Base-by-base conservation (phyloP, 371 early-diverging fungal genomes). In the Mucor irregularis region DNA sequence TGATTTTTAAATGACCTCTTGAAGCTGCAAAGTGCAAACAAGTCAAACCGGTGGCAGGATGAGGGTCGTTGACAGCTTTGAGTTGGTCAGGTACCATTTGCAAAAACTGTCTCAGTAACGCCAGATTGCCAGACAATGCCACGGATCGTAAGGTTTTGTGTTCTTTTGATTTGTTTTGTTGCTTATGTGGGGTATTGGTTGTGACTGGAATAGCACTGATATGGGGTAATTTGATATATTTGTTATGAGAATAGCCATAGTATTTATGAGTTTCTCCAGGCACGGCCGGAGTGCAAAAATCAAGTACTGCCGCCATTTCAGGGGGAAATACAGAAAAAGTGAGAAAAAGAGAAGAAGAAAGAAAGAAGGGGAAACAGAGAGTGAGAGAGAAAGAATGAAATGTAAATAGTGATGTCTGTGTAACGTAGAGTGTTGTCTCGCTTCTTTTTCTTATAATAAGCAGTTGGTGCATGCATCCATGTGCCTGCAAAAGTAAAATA, bases 21-120 rank as follows among this genome's bases (percentile, higher is more conserved):
- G 86, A 73, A n/a, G 85, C 82, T 30, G 91, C 91, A 38, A 78
- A 77, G 59, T 88, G 90, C 34, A 90, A 70, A n/a, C 84, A 78
- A 21, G 81, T 78, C 56, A 87, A 62, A 30, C 86, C 87, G 1
- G 89, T 84, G 4, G 78, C 61, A 7, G 80, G 71, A 29, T 67
- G 63, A 35, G 64, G 65, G 22, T 64, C 65, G 24, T 71, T 68
- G 22, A 71, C 62, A 9, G 64, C 59, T 44, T 64, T 62, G 6
- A 55, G 19, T 14, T 48, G 62, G 39, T 58, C 55, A 21, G 55
- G 63, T 5, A 67, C 35, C 35, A 67, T 34, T 30, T 48, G 58
- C 17, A 67, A 51, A 22, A 67, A 51, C 24, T 62, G 54, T 42
- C 46, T 58, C 28, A 67, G 26, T 9, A 67, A 40, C 11, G 47